Percentiles rank a stretch among this genome's conserved stretches.
These are phyloP conservation scores for Apophysomyces variabilis DNA, from an alignment of 371 early-diverging fungal species.

Conservation along the genomic window DNA sequence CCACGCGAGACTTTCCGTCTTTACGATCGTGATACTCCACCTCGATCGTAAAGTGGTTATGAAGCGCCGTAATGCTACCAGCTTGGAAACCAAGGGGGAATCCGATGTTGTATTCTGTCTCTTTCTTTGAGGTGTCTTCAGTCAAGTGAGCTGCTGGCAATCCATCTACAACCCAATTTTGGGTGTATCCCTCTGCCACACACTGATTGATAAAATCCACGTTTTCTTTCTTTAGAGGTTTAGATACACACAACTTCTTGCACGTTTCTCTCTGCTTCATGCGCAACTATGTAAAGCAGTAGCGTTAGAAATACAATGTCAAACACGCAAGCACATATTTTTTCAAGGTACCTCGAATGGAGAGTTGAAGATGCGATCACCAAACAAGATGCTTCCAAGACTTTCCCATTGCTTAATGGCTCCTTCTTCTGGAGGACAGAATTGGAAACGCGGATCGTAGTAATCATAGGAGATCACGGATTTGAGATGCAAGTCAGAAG, in stretches of 20 bases:
- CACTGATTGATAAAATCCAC: slow-evolving; percentile 82
- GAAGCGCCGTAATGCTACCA: slow-evolving; percentile 37
- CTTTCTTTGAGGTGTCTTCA: slow-evolving; percentile 32
- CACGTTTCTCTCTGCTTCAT: slow-evolving; percentile 55
- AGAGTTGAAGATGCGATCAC: slow-evolving; percentile 88
- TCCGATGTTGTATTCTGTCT: slow-evolving; percentile 71
- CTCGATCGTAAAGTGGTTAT: slow-evolving; percentile 91
- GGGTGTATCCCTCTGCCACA: slow-evolving; percentile 76
- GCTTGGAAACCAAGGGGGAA: slow-evolving; percentile 62
- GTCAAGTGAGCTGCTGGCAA: slow-evolving; percentile 77
- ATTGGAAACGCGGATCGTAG: slow-evolving; percentile 80
- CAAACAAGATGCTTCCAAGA: slow-evolving; percentile 90
- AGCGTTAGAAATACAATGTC: too few species aligned
- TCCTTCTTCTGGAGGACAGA: slow-evolving; percentile 74
- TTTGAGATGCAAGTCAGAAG: slow-evolving; percentile 60
- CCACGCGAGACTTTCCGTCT: slow-evolving; percentile 76
- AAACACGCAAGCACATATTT: not conserved
- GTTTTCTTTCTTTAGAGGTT: slow-evolving; percentile 64
- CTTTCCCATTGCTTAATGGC: slow-evolving; percentile 73
- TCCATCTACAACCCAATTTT: slow-evolving; percentile 86
- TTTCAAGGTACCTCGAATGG: slow-evolving; percentile 65
- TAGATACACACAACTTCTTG: slow-evolving; percentile 60
- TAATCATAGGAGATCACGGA: slow-evolving; percentile 86
- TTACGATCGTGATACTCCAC: slow-evolving; percentile 80
- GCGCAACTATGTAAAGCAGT: slow-evolving; percentile 13